These are phyloP conservation scores for Hymenotorrendiella dingleyae DNA, from an alignment of 2,329 filamentous ascomycete genomes.

Conservation along the genomic window DNA sequence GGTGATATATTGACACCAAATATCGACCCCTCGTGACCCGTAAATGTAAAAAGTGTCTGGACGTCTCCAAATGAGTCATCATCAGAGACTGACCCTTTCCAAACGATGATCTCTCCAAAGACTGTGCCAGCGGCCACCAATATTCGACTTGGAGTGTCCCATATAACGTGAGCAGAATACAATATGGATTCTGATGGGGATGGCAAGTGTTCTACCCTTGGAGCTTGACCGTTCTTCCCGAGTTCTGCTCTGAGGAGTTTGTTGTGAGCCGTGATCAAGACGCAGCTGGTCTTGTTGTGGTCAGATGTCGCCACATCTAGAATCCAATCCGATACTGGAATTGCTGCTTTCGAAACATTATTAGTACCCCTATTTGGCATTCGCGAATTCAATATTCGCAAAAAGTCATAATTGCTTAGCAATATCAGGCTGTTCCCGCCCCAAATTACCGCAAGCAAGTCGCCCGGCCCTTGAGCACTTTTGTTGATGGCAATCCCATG, in stretches of 20 bases:
- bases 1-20: slow-evolving; percentile 81
- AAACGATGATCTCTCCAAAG: slow-evolving; percentile 89
- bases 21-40: slow-evolving; percentile 83
- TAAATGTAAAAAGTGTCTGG: slow-evolving; percentile 48
- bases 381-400: slow-evolving; percentile 8
- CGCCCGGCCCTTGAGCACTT: slow-evolving; percentile 6
- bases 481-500: slow-evolving; percentile 59
- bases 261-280: slow-evolving; percentile 82
- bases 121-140: slow-evolving; percentile 85
- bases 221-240: slow-evolving; percentile 24
- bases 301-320: slow-evolving; percentile 58
- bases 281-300: slow-evolving; percentile 38
- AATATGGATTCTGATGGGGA: slow-evolving; percentile 76
- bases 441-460: slow-evolving; percentile 54
- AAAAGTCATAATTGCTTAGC: slow-evolving; percentile 29
- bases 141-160: slow-evolving; percentile 51
- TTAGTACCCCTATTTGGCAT: too few relatives aligned
- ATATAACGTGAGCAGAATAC: slow-evolving; percentile 73
- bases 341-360: slow-evolving; percentile 33
- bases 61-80: slow-evolving; percentile 19
- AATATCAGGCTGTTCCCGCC: slow-evolving; percentile 51
- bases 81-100: slow-evolving; percentile 57
- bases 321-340: slow-evolving; percentile 66
- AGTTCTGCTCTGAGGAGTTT: slow-evolving; percentile 53
- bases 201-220: slow-evolving; percentile 43